phyloP scores from a whole-genome alignment of 208 protist genomes.

The Trypanosoma caninum region DNA sequence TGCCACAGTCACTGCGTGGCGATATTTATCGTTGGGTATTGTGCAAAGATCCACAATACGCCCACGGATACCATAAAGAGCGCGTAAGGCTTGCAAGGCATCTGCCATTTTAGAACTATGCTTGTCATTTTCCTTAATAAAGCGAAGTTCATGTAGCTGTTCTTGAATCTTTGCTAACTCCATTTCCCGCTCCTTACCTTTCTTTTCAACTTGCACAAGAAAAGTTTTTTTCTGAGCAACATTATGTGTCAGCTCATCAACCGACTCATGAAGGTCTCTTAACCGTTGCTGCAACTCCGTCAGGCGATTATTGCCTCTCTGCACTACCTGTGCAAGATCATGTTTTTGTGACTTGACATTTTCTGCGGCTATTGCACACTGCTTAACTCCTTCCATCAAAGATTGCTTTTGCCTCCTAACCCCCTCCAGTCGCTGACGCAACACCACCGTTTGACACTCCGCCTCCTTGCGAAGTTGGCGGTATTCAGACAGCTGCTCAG shows the following conservation, averaged over 20 bases:
- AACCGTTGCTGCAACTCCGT: slow-evolving; percentile 53
- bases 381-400: slow-evolving; percentile 51
- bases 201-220: slow-evolving; percentile 44
- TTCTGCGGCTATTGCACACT: slow-evolving; percentile 52
- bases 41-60: slow-evolving; percentile 93
- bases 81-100: slow-evolving; percentile 87
- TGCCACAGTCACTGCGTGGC: slow-evolving; percentile 93
- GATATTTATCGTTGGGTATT: slow-evolving; percentile 88
- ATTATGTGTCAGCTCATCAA: slow-evolving; percentile 34
- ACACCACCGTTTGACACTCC: slow-evolving; percentile 75
- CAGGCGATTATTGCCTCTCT: slow-evolving; percentile 28
- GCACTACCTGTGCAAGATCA: slow-evolving; percentile 41
- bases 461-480: slow-evolving; percentile 73
- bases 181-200: slow-evolving; percentile 62
- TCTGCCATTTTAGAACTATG: slow-evolving; percentile 69
- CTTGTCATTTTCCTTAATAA: slow-evolving; percentile 82
- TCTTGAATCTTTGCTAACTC: slow-evolving; percentile 87
- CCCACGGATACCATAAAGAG: slow-evolving; percentile 88
- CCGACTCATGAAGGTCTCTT: slow-evolving; percentile 42
- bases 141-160: slow-evolving; percentile 83
- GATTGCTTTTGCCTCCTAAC: slow-evolving; percentile 65
- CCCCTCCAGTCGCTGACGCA: slow-evolving; percentile 72
- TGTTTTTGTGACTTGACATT: slow-evolving; percentile 44
- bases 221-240: slow-evolving; percentile 33
- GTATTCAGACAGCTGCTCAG: slow-evolving; percentile 70